Percentiles rank a stretch among this genome's conserved stretches.
phyloP scores from a whole-genome alignment of 1,284 basidiomycete species.

The Schizopora paradoxa region DNA sequence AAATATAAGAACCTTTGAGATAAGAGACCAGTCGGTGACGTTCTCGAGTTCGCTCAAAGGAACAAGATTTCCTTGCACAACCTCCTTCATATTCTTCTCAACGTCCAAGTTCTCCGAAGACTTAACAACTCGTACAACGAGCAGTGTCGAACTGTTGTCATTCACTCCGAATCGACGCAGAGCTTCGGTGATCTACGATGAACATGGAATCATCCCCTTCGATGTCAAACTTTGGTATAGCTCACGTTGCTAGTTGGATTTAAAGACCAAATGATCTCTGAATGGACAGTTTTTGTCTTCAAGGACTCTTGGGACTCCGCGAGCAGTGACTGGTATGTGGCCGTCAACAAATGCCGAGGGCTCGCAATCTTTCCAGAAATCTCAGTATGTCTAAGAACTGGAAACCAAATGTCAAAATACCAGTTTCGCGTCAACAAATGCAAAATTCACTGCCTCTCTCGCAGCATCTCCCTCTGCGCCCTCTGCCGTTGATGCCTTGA shows the following conservation, averaged over 20 bases:
- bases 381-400: neutral
- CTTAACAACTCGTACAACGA: slow-evolving; percentile 63
- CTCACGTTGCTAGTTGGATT: slow-evolving; percentile 81
- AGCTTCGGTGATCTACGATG: slow-evolving; percentile 76
- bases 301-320: slow-evolving; percentile 54
- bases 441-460: slow-evolving; percentile 75
- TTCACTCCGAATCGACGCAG: slow-evolving; percentile 81
- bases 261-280: slow-evolving; percentile 79
- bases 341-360: slow-evolving; percentile 70
- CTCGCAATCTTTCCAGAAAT: slow-evolving; percentile 58
- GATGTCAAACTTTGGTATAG: neutral
- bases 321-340: slow-evolving; percentile 74
- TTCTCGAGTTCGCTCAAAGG: slow-evolving; percentile 41
- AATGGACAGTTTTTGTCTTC: slow-evolving; percentile 77
- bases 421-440: slow-evolving; percentile 74
- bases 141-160: slow-evolving; percentile 56
- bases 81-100: slow-evolving; percentile 44
- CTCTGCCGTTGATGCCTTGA: slow-evolving; percentile 56
- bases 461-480: slow-evolving; percentile 63
- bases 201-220: neutral
- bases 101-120: no score
- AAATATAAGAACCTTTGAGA: slow-evolving; percentile 59
- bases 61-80: slow-evolving; percentile 52
- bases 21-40: slow-evolving; percentile 63
- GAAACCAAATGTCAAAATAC: slow-evolving; percentile 45